Evolutionary conservation across 2,329 filamentous ascomycete species (phyloP).

Genomic region (Diaporthe citriasiana): DNA sequence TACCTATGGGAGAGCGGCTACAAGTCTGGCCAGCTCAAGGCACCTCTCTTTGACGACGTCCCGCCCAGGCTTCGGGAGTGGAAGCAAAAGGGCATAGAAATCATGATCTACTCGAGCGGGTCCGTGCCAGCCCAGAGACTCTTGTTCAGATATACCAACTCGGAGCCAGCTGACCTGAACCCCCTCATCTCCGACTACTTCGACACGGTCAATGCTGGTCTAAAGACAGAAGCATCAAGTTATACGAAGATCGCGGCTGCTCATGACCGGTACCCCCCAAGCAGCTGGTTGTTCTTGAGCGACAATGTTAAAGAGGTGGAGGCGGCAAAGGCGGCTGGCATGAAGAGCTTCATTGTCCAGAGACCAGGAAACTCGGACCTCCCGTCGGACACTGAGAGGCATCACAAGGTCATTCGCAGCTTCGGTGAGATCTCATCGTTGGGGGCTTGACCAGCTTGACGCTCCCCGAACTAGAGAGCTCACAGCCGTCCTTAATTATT

Average conservation of each 20-base stretch:
- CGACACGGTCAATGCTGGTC: conserved; percentile 84
- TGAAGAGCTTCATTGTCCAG: conserved; percentile 72
- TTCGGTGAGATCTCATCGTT: conserved; percentile 49
- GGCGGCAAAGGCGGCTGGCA: conserved; percentile 73
- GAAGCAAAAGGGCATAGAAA: conserved; percentile 66
- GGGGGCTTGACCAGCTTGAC: conserved; percentile 4
- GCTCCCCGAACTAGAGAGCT: not conserved
- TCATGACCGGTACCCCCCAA: conserved; percentile 60
- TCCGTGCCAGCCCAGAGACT: conserved; percentile 86
- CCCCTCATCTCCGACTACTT: conserved; percentile 76
- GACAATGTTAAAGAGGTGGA: conserved; percentile 81
- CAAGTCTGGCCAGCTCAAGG: conserved; percentile 75
- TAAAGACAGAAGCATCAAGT: conserved; percentile 76
- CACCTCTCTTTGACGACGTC: conserved; percentile 83
- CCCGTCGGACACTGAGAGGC: conserved; percentile 54
- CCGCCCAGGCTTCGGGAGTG: conserved; percentile 73
- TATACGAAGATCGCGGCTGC: conserved; percentile 75
- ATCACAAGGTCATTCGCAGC: conserved; percentile 49
- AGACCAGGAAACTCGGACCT: conserved; percentile 80
- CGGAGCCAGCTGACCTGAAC: conserved; percentile 71
- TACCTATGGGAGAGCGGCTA: conserved; percentile 85
- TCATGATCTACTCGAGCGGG: conserved; percentile 87
- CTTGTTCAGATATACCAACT: conserved; percentile 78
- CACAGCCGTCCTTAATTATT: not conserved
- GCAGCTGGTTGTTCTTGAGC: conserved; percentile 81